Base-by-base conservation (phyloP, 495 filamentous ascomycete species). In the Bombardia bombarda region DNA sequence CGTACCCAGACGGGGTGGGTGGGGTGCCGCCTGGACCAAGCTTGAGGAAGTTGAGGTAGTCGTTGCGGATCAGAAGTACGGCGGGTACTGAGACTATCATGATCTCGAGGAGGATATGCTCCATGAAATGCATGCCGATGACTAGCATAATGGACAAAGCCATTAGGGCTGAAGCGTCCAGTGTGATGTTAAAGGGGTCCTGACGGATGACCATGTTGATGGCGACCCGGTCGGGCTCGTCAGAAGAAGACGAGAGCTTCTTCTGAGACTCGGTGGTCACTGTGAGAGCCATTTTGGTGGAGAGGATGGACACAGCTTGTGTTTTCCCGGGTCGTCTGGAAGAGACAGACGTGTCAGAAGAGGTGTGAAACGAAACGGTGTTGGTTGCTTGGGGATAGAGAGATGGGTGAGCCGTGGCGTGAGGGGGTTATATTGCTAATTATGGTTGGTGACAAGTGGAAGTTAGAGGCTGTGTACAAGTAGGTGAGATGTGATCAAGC, bases 1-100 rank as follows among this genome's bases (percentile, higher is more conserved):
- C 62, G 63, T 88, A 93, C 33, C 86, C 87, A 12, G 57, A 35
- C 46, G 85, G 74, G 4, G 84, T 90, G 2, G 77, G 75, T 0
- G 87, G 86, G 0, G 84, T 89, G 34, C 87, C 87, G 17, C 87
- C 87, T 9, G 86, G 86, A 0, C 87, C 87, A 14, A 93, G 79
- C 24, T 76, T 73, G 44, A 89, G 59, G 63, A 87, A 93, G 52
- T 78, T 78, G 31, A 71, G 63, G 65, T 88, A 93, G 70, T 90
- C 87, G 57, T 78, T 80, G 52, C 78, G 76, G 45, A 86, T 68
- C 42, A 77, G 68, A 35, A 79, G 75, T 32, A 70, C 51, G 44
- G 74, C 48, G 40, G 76, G 74, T 20, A 75, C 47, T 12, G 70
- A 41, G 28, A 70, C 57, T 34, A 81, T 65, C 37, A 76, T 50